Percentiles rank a stretch among this genome's conserved stretches.
These are phyloP conservation scores for Phytophthora kernoviae DNA, from an alignment of 352 stramenopile genomes.

Conservation along the genomic window DNA sequence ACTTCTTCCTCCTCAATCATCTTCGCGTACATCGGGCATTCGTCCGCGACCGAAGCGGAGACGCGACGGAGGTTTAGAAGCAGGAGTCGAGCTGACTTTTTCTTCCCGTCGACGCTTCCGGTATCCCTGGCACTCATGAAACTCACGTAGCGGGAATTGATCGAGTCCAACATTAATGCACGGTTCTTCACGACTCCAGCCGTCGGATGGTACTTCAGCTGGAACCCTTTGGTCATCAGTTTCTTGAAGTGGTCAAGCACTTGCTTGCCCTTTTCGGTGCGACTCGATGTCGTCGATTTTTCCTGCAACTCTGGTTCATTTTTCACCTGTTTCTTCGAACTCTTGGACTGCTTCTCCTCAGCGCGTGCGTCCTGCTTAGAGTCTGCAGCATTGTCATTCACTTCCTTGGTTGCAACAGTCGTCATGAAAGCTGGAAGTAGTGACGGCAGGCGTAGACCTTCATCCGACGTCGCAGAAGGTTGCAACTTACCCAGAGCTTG, in stretches of 20 bases:
- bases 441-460: conserved; percentile 20
- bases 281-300: conserved; percentile 13
- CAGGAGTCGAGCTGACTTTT: conserved; percentile 62
- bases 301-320: conserved; percentile 11
- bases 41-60: conserved; percentile 28
- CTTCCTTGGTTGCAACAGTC: background rate
- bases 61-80: conserved; percentile 65
- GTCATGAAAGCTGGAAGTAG: conserved; percentile 14
- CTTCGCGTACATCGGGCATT: conserved; percentile 35
- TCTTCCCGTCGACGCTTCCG: conserved; percentile 34
- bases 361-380: conserved; percentile 2
- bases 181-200: conserved; percentile 52
- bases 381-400: conserved; percentile 3
- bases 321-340: conserved; percentile 22
- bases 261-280: conserved; percentile 59
- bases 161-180: conserved; percentile 40
- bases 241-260: conserved; percentile 78
- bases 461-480: conserved; percentile 1
- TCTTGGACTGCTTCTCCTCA: conserved; percentile 10
- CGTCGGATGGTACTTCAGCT: conserved; percentile 63
- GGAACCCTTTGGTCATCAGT: conserved; percentile 67
- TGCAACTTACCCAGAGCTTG: conserved; percentile 54
- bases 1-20: conserved; percentile 34
- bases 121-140: conserved; percentile 49
- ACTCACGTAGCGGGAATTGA: conserved; percentile 54